Conservation (phyloP, 176 grass and related monocot species). For the Zea mays region DNA sequence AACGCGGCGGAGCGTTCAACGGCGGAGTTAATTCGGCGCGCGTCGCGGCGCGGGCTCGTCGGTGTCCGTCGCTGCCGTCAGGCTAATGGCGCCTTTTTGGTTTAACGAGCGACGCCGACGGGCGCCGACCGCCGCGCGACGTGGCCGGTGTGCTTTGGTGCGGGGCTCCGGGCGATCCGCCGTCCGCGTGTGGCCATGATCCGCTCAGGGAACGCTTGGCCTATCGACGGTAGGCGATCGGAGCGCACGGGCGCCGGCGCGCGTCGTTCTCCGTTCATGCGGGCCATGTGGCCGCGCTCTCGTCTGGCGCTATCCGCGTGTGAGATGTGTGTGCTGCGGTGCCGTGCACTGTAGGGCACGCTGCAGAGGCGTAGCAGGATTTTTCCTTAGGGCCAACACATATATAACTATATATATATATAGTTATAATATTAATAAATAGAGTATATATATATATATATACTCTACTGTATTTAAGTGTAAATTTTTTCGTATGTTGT, state of each 20-base stretch:
- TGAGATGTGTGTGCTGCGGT: background rate
- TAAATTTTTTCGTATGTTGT: too few species aligned
- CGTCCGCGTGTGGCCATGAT: background rate
- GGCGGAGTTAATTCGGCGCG: conserved; percentile 1
- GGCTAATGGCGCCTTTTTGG: background rate
- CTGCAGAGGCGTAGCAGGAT: too few species aligned
- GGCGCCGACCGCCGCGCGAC: background rate
- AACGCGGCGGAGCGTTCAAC: conserved; percentile 10
- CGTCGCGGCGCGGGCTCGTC: conserved; percentile 4
- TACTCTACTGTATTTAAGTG: too few species aligned
- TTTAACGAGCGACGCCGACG: background rate
- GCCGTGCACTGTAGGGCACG: conserved; percentile 22
- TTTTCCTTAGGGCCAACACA: too few species aligned
- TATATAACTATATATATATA: too few species aligned
- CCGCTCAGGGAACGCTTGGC: background rate
- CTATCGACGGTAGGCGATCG: background rate
- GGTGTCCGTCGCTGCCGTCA: conserved; percentile 5
- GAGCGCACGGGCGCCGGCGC: background rate
- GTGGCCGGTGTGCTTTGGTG: background rate
- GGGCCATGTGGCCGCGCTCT: background rate
- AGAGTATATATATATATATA: too few species aligned
- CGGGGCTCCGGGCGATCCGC: background rate
- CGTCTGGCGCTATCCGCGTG: background rate
- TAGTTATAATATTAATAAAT: too few species aligned
- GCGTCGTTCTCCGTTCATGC: background rate